Evolutionary conservation across 495 filamentous ascomycete species (phyloP).

Genomic region (Glarea lozoyensis): DNA sequence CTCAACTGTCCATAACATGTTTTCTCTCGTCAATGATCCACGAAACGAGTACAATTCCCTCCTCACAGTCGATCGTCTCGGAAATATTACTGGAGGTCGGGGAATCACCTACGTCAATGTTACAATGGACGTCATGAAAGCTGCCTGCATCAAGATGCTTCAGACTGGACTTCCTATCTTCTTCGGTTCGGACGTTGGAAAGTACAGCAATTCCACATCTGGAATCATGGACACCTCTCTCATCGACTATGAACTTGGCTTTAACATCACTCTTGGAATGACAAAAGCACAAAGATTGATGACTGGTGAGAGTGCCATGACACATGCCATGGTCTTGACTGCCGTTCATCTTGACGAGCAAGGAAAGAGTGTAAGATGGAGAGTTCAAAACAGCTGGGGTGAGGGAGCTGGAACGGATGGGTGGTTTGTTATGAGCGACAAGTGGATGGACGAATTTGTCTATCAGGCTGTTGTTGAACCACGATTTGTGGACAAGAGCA

Average conservation of each 20-base stretch:
- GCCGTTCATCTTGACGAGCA: conserved; percentile 66
- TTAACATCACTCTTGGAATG: conserved; percentile 62
- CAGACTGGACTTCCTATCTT: conserved; percentile 68
- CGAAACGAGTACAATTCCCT: conserved; percentile 60
- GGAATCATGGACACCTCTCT: conserved; percentile 72
- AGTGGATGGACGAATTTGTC: conserved; percentile 80
- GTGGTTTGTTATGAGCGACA: conserved; percentile 81
- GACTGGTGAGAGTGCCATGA: conserved; percentile 71
- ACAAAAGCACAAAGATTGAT: conserved; percentile 62
- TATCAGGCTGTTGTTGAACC: conserved; percentile 85
- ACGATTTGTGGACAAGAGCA: conserved; percentile 51
- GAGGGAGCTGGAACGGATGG: conserved; percentile 56
- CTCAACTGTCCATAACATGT: conserved; percentile 48
- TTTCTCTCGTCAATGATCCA: conserved; percentile 79
- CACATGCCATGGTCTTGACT: conserved; percentile 85
- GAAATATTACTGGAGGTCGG: conserved; percentile 66
- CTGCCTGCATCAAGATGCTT: conserved; percentile 66
- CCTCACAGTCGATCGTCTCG: conserved; percentile 66
- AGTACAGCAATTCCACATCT: conserved; percentile 52
- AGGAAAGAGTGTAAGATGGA: conserved; percentile 60
- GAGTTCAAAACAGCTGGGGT: conserved; percentile 83
- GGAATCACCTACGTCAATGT: conserved; percentile 77
- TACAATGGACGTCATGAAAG: conserved; percentile 60
- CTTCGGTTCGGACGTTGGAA: conserved; percentile 83
- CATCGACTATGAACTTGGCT: conserved; percentile 67